phyloP scores from a whole-genome alignment of 78 protist genomes.

The Dictyostelium citrinum region DNA sequence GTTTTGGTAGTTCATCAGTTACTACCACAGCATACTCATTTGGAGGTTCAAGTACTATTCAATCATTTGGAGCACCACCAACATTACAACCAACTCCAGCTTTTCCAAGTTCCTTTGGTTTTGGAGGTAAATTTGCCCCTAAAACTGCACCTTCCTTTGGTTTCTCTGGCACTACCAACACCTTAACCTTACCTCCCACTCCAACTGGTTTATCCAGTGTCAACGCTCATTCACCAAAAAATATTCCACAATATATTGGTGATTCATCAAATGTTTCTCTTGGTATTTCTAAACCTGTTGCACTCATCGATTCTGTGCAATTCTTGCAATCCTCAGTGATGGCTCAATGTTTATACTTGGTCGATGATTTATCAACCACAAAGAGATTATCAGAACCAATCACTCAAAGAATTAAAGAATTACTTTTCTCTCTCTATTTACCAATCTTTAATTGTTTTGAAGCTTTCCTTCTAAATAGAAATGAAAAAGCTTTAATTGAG shows the following conservation, averaged over 20 bases:
- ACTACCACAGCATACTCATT: too few species aligned
- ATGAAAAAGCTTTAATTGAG: neutral
- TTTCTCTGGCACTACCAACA: too few species aligned
- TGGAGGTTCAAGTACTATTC: too few species aligned
- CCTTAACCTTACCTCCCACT: neutral
- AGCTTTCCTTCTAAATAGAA: neutral
- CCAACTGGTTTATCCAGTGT: neutral
- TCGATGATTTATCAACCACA: neutral
- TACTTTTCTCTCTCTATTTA: neutral
- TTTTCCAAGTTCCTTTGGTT: neutral
- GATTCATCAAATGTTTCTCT: neutral
- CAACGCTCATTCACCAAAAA: neutral
- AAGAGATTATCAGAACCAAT: neutral
- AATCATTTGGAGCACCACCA: neutral
- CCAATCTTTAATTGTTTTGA: constrained; percentile 13
- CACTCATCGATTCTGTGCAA: neutral
- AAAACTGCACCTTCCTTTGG: neutral
- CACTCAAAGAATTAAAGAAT: neutral
- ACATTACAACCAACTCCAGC: neutral
- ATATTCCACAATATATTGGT: neutral
- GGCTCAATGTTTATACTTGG: neutral
- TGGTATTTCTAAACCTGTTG: neutral
- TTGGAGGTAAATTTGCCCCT: constrained; percentile 6
- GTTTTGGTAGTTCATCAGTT: too few species aligned
- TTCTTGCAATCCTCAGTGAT: neutral